Evolutionary conservation across 1,139 yeast genomes (phyloP), one percentile per base, ranked within the genome.

Genomic region (Lodderomyces pseudojiufengensis): DNA sequence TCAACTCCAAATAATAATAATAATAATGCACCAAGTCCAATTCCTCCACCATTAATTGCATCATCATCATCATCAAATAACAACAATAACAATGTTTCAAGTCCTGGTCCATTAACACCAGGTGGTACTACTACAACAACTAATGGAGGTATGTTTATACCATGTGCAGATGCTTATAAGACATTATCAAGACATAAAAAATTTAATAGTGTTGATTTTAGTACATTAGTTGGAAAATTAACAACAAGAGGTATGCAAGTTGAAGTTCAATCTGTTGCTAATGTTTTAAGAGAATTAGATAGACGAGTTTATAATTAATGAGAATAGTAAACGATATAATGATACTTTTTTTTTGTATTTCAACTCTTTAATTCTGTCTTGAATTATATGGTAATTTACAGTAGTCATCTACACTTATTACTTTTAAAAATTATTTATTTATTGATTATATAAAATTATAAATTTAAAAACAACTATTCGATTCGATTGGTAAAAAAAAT

Each of bases 81-180:
- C 38, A 6, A 24, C 45, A 12, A 24, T 29, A 22, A 14, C 43
- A 37, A 49, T 23, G 42, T 50, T 5, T 14, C 30, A 10, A 31
- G 29, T 25, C 35, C 35, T 22, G 31, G 35, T 11, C 35, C 35
- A 5, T 18, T 37, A 4, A 25, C 40, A n/a, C 31, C 36, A 3
- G 50, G 52, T 11, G 3, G 12, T n/a, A 18, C 16, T 11, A 11
- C n/a, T n/a, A 10, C 35, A 10, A 12, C 34, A 8, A 28, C 25
- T 15, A 25, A 18, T 14, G 34, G 40, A 20, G 54, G 33, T 2
- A 76, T 83, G 40, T 87, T 78, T 48, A 84, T 86, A 29, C 95
- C 95, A 1, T 84, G 94, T 53, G 80, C 92, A 5, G 95, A 87
- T 48, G 95, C 95, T 0, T 86, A 86, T 59, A 83, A 80, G 59